These are phyloP conservation scores for Coffea humblotiana DNA, from an alignment of 305 asterid genomes.

Conservation along the genomic window DNA sequence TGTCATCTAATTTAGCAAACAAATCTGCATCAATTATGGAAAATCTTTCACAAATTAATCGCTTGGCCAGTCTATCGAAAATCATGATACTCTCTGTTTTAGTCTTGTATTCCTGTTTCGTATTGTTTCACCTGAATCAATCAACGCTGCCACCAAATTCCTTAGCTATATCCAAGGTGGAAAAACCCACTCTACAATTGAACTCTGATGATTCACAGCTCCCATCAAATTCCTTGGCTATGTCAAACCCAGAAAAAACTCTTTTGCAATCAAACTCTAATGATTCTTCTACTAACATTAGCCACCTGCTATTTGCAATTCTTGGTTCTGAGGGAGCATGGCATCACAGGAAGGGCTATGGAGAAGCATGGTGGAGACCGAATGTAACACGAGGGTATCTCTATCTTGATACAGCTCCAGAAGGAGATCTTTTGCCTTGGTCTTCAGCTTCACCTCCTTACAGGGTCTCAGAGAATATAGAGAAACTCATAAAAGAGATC, in stretches of 20 bases:
- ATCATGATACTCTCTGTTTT: no score
- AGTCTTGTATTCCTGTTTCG: no score
- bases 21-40: no score
- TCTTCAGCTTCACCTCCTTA: constrained; percentile 40
- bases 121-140: no score
- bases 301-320: constrained; percentile 50
- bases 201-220: no score
- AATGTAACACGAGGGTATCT: constrained; percentile 37
- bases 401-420: constrained; percentile 43
- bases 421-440: constrained; percentile 51
- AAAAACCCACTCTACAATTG: no score
- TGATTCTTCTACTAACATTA: constrained; percentile 35
- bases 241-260: background rate
- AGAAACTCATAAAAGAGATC: constrained; percentile 14
- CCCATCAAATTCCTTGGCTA: background rate
- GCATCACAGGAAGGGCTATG: constrained; percentile 40
- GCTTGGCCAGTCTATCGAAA: no score
- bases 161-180: no score
- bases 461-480: constrained; percentile 23
- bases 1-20: no score
- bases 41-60: no score
- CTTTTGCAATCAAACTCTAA: background rate
- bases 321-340: constrained; percentile 49
- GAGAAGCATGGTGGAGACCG: constrained; percentile 65
- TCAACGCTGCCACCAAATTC: no score